Conservation (phyloP, 305 asterid species). For the Fraxinus dipetala region DNA sequence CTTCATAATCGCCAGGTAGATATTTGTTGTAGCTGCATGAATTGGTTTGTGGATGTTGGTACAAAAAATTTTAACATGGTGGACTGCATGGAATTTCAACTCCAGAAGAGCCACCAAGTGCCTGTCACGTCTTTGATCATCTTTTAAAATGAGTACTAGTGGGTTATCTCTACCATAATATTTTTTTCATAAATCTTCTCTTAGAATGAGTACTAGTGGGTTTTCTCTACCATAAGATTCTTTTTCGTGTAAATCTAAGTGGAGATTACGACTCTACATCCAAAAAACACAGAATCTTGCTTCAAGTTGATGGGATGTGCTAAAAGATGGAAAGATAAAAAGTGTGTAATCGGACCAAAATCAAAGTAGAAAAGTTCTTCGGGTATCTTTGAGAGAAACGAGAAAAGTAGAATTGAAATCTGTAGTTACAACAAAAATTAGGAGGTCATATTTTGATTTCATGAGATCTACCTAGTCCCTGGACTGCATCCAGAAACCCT, state of each 20-base stretch:
- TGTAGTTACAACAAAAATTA: background rate
- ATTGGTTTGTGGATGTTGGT: constrained; percentile 2
- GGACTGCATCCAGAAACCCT: background rate
- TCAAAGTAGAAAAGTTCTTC: background rate
- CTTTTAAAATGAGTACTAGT: background rate
- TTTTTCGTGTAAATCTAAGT: background rate
- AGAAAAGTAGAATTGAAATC: background rate
- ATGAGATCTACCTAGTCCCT: background rate
- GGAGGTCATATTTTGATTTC: background rate
- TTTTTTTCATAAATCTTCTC: background rate
- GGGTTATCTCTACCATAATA: background rate
- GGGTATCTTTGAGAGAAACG: background rate
- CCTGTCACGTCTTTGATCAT: background rate
- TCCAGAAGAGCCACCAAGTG: background rate
- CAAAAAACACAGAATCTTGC: background rate
- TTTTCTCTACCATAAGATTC: background rate
- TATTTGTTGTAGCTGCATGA: constrained; percentile 17
- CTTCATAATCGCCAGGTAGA: constrained; percentile 91
- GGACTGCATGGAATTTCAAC: background rate
- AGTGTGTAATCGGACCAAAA: background rate
- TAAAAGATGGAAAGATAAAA: background rate
- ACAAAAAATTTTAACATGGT: background rate
- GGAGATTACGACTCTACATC: background rate
- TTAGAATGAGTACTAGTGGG: background rate
- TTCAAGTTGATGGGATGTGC: background rate